These are phyloP conservation scores for Lachnellula cervina DNA, from an alignment of 2,329 filamentous ascomycete species.

Conservation along the genomic window DNA sequence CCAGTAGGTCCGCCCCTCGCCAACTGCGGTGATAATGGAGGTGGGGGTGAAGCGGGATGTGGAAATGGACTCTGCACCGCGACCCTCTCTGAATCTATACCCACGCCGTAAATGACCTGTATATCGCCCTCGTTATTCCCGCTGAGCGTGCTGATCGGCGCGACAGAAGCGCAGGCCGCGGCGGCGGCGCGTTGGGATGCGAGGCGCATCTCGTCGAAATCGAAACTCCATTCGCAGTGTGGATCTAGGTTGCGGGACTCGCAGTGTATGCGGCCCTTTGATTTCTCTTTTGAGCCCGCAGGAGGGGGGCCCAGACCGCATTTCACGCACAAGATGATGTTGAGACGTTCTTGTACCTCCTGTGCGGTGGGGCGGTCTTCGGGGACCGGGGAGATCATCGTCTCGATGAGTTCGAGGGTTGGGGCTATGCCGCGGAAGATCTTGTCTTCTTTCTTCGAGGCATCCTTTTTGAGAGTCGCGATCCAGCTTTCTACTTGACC, in stretches of 20 bases:
- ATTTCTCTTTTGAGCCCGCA: not conserved
- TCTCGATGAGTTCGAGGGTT: constrained; percentile 47
- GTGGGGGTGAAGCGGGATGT: not conserved
- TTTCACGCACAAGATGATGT: constrained; percentile 43
- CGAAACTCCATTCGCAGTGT: constrained; percentile 22
- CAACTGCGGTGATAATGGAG: not conserved
- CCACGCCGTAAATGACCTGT: constrained; percentile 20
- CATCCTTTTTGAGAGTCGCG: constrained; percentile 54
- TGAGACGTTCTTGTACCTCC: constrained; percentile 49
- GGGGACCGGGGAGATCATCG: constrained; percentile 51
- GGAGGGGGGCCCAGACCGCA: constrained; percentile 17
- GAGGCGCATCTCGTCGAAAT: constrained; percentile 26
- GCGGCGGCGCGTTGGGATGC: constrained; percentile 28
- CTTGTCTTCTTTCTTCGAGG: constrained; percentile 40
- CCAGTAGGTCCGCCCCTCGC: not conserved
- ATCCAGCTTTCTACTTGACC: constrained; percentile 68
- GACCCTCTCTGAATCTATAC: constrained; percentile 11
- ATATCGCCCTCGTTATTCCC: constrained; percentile 15
- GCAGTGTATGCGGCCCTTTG: constrained; percentile 24
- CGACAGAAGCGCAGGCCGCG: constrained; percentile 26
- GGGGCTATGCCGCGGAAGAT: constrained; percentile 48
- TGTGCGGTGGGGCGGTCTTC: constrained; percentile 48
- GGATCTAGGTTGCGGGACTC: constrained; percentile 10
- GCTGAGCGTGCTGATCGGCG: constrained; percentile 6
- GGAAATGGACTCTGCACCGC: constrained; percentile 2